Base-by-base conservation (phyloP, 768 basidiomycete genomes). In the Leucocoprinus leucothites region DNA sequence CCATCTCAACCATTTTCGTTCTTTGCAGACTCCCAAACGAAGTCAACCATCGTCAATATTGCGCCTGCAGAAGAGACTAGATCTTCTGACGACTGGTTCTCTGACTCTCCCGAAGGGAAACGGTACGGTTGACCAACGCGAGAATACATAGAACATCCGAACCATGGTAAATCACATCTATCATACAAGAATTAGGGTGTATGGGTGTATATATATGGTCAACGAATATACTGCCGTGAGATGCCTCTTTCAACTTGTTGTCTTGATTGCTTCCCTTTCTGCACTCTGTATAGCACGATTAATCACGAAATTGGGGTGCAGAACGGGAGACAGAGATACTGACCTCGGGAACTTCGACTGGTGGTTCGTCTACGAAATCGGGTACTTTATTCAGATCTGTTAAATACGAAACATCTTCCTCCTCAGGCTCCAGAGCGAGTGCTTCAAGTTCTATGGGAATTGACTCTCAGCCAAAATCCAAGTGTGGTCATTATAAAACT, bases 291-390 rank as follows among this genome's bases (percentile, higher is more conserved):
- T 42, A 51, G 26, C 16, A 16, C 9, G n/a, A 4, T 48, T 21
- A 16, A 18, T 2, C 18, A 6, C 9, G 8, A 38, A 58, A 26
- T 53, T 57, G 59, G 28, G 31, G 16, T 40, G 48, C 19, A 26
- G 16, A 28, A 41, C 16, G 45, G 31, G 6, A 31, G 31, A 5
- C 31, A 59, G 26, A 22, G 28, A 31, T 40, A 67, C 78, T 50
- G 52, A 86, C 87, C 76, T 90, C 86, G 57, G 68, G 67, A 19
- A 78, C 41, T 62, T 91, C 87, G 22, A 90, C 74, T 13, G 95
- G 95, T 11, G 89, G 74, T 56, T 94, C 88, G 65, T 98, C 96
- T 9, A 95, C 75, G 67, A 97, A 97, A 69, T 97, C 94, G 43
- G 96, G 96, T 13, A 83, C 82, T 66, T 91, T 93, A 70, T 85